Evolutionary conservation across 1,139 yeast genomes (phyloP), one percentile per base, ranked within the genome.

Genomic region (Sporopachydermia cereana): DNA sequence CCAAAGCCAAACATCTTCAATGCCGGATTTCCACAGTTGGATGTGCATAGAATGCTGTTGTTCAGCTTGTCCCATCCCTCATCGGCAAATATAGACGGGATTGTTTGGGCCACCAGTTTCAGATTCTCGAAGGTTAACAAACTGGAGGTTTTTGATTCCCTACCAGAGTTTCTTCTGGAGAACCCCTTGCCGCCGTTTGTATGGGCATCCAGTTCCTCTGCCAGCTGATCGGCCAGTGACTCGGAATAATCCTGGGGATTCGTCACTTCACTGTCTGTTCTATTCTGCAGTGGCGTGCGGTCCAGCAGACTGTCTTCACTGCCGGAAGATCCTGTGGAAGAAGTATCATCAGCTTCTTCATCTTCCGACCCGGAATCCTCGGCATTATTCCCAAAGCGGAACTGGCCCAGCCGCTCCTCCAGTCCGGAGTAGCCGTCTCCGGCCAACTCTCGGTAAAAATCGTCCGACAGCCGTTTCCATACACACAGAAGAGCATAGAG

Each of bases 11-110:
- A 83, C 17, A 79, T 64, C 43, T 74, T 73, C 51, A 83, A 69
- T 0, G 91, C 86, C 12, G 86, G 83, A 55, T 81, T 83, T 18
- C 93, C 93, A 64, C 93, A 83, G 57, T 83, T 83, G 3, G 71
- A 63, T 69, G 70, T 17, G 59, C 59, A 39, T 75, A 65, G 45
- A 76, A 64, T 3, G 79, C 79, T n/a, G 53, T 51, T 16, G 65
- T 69, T 60, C 48, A 71, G 59, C 50, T 42, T 16, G 21, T 36
- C 23, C 34, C 57, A 44, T 7, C 66, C 74, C 27, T 66, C 61
- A 52, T 74, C 76, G 39, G 74, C 73, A 54, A 69, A 69, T 22
- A 66, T 55, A 30, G 45, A 41, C 5, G 54, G 51, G 41, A 66
- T 51, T 21, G 53, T 51, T n/a, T 25, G 21, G 3, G 20, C 25